These are phyloP conservation scores for Phytomonas sp. DNA, from an alignment of 208 protist species.

Conservation along the genomic window DNA sequence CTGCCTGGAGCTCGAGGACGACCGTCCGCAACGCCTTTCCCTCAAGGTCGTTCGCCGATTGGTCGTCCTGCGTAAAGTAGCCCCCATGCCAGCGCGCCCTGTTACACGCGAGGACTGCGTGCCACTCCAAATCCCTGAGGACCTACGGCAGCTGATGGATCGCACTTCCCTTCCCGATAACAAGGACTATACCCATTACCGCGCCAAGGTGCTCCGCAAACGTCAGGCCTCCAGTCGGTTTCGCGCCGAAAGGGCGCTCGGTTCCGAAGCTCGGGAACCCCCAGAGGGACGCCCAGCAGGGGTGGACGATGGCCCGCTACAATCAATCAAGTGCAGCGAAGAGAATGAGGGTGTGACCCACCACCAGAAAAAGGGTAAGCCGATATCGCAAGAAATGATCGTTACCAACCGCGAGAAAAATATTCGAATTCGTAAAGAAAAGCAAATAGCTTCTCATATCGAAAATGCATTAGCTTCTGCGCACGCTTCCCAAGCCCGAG, in stretches of 20 bases:
- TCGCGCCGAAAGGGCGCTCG: neutral
- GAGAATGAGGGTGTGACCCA: conserved; percentile 4
- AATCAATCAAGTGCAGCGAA: conserved; percentile 6
- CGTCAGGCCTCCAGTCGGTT: conserved; percentile 28
- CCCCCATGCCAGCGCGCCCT: conserved; percentile 21
- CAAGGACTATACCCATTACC: conserved; percentile 61
- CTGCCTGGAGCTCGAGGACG: conserved; percentile 62
- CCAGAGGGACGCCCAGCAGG: neutral
- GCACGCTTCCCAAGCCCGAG: neutral
- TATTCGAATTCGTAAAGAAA: conserved; percentile 33
- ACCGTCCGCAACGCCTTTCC: conserved; percentile 78
- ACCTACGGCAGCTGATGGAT: conserved; percentile 59
- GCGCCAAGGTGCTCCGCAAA: conserved; percentile 36
- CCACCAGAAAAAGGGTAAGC: neutral
- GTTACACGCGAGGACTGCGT: conserved; percentile 43
- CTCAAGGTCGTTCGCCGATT: conserved; percentile 74
- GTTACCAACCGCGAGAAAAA: conserved; percentile 59
- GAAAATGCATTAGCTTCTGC: conserved; percentile 16
- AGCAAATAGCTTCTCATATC: conserved; percentile 35
- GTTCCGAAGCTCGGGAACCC: neutral
- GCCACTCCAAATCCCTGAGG: conserved; percentile 23
- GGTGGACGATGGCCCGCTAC: neutral
- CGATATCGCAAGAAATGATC: conserved; percentile 30
- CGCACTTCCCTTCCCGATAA: conserved; percentile 57
- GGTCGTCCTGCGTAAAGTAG: conserved; percentile 52